A percentile compares a stretch with the other conserved stretches of the same genome.
phyloP scores from a whole-genome alignment of 306 rosid genomes.

The Fagus crenata region DNA sequence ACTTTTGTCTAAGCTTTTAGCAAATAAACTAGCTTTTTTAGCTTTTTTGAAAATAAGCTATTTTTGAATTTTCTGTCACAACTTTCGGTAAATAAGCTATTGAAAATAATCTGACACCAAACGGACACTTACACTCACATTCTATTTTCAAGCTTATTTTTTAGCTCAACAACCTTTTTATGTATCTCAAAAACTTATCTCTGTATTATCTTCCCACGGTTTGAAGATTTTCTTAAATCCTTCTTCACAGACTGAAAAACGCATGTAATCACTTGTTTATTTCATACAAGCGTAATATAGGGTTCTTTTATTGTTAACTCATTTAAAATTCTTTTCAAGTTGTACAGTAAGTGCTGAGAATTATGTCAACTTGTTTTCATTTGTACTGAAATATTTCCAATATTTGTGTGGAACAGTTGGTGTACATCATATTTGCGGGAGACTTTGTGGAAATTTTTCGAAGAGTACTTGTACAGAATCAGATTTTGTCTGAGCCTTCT shows the following conservation, averaged over 20 bases:
- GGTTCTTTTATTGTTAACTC: too few relatives aligned
- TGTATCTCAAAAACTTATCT: background rate
- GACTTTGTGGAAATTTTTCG: slow-evolving; percentile 46
- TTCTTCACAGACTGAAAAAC: background rate
- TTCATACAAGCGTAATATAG: too few relatives aligned
- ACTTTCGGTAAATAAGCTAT: too few relatives aligned
- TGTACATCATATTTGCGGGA: slow-evolving; percentile 36
- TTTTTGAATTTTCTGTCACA: too few relatives aligned
- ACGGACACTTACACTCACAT: background rate
- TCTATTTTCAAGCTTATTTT: background rate
- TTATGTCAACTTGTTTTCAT: background rate
- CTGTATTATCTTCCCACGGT: background rate
- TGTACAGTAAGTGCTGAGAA: background rate
- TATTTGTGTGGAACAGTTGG: slow-evolving; percentile 44
- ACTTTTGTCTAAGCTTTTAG: too few relatives aligned
- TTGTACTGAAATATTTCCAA: background rate
- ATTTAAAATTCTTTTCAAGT: background rate
- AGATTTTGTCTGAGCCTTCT: slow-evolving; percentile 54
- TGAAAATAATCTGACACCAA: too few relatives aligned
- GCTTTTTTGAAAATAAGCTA: too few relatives aligned
- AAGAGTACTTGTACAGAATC: slow-evolving; percentile 67
- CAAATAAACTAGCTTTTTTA: too few relatives aligned
- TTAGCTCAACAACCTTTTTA: background rate
- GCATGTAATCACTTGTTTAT: background rate
- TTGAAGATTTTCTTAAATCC: background rate